These are phyloP conservation scores for Solanum hybrid DNA, from an alignment of 305 asterid species.

Conservation along the genomic window DNA sequence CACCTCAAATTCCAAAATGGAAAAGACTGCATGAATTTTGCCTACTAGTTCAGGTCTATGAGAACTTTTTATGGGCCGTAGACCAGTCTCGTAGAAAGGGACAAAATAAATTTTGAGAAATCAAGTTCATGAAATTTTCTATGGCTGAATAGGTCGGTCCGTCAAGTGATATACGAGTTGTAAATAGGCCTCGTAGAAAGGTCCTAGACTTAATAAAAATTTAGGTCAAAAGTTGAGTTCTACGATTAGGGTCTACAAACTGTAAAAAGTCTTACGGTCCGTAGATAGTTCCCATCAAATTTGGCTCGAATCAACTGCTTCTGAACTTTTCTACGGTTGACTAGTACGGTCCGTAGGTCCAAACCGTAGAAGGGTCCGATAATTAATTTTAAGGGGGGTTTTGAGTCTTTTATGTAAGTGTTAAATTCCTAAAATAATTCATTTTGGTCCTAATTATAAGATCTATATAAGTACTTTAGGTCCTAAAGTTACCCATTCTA, in stretches of 20 bases:
- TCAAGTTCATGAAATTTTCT: not conserved
- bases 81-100: not conserved
- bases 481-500: not conserved
- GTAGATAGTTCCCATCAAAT: not conserved
- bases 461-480: not conserved
- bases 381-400: not conserved
- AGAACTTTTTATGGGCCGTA: not conserved
- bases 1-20: no score
- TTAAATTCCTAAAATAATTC: not conserved
- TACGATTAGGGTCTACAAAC: not conserved
- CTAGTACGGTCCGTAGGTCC: not conserved
- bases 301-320: not conserved
- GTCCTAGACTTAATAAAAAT: not conserved
- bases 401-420: not conserved
- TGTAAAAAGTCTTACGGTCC: not conserved
- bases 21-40: not conserved
- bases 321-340: not conserved
- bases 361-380: not conserved
- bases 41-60: not conserved
- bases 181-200: not conserved
- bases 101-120: no score
- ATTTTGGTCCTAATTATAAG: not conserved
- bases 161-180: not conserved
- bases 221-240: not conserved
- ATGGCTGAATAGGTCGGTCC: not conserved